These are phyloP conservation scores for Toxoplasma gondii DNA, from an alignment of 169 alveolate species.

Conservation along the genomic window DNA sequence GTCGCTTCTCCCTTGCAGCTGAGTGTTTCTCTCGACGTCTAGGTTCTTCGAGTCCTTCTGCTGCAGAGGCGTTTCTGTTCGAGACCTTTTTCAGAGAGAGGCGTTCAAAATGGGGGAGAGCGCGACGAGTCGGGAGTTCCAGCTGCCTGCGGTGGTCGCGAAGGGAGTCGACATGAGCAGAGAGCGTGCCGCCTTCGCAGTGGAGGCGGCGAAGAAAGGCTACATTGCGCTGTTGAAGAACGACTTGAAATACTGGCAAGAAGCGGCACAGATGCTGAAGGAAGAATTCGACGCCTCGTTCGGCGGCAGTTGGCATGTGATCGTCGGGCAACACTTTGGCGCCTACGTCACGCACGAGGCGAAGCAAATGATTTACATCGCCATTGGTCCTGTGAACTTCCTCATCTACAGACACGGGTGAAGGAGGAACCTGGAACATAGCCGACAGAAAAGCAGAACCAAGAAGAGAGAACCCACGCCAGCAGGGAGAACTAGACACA, in stretches of 20 bases:
- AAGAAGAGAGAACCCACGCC: background rate
- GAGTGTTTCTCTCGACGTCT: too few species aligned
- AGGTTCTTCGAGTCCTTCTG: too few species aligned
- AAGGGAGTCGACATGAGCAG: slow-evolving; percentile 57
- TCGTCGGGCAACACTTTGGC: slow-evolving; percentile 83
- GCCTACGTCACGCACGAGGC: slow-evolving; percentile 85
- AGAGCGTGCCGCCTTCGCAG: slow-evolving; percentile 78
- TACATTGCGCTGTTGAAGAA: slow-evolving; percentile 71
- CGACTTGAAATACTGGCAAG: slow-evolving; percentile 57
- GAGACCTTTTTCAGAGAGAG: too few species aligned
- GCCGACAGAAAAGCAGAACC: background rate
- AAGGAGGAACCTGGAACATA: background rate
- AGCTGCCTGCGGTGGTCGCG: background rate
- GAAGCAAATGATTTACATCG: slow-evolving; percentile 77
- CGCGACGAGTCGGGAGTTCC: background rate
- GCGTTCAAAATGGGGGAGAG: background rate
- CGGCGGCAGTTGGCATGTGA: slow-evolving; percentile 84
- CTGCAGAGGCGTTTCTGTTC: too few species aligned
- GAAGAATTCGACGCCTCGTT: slow-evolving; percentile 78
- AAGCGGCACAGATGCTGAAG: slow-evolving; percentile 79
- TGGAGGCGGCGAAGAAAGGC: slow-evolving; percentile 75
- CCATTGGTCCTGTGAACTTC: slow-evolving; percentile 74
- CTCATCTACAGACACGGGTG: slow-evolving; percentile 78
- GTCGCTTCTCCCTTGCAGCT: too few species aligned
- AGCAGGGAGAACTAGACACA: background rate